Evolutionary conservation across 768 basidiomycete genomes (phyloP), one percentile per base, ranked within the genome.

Genomic region (Lactifluus piperatus): DNA sequence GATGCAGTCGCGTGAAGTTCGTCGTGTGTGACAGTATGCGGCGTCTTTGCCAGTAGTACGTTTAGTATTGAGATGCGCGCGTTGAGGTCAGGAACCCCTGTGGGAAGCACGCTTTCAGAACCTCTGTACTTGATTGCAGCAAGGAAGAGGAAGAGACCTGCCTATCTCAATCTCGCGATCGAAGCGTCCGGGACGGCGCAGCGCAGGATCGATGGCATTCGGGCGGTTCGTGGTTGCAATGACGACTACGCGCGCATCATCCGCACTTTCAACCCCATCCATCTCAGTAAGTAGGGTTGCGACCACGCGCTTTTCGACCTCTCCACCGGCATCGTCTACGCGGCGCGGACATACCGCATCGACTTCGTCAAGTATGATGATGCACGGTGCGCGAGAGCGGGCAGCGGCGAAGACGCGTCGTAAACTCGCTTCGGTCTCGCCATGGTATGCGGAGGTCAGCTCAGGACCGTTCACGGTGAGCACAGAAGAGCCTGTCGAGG

Each of bases 91-190:
- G 97, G 97, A 29, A 97, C 81, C 32, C 94, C 94, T 93, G 65
- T 11, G 51, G 45, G 32, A 24, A 14, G 41, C 16, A 32, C 37
- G 24, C 57, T 27, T 50, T 57, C 45, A 45, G 36, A 39, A 37
- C 20, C 22, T 4, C 3, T 30, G n/a, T 16, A 34, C 14, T 1
- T n/a, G n/a, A n/a, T 24, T 24, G 44, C n/a, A 22, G 32, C 44
- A 26, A 26, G 55, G 62, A 51, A 44, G 32, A 11, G 37, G 30
- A 50, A 43, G 10, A 24, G 30, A 68, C 76, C 65, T 60, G 83
- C 94, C 94, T 62, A 98, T 94, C 70, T 98, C 95, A 45, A 98
- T 88, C 71, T 98, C 95, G 62, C 91, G 78, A 71, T 97, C 94
- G 67, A 97, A 95, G 60, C 94, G 76, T 4, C 94, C 94, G 14